Percentiles rank a stretch among this genome's conserved stretches.
phyloP scores from a whole-genome alignment of 2,329 filamentous ascomycete species.

The Beauveria scarabaeidicola region DNA sequence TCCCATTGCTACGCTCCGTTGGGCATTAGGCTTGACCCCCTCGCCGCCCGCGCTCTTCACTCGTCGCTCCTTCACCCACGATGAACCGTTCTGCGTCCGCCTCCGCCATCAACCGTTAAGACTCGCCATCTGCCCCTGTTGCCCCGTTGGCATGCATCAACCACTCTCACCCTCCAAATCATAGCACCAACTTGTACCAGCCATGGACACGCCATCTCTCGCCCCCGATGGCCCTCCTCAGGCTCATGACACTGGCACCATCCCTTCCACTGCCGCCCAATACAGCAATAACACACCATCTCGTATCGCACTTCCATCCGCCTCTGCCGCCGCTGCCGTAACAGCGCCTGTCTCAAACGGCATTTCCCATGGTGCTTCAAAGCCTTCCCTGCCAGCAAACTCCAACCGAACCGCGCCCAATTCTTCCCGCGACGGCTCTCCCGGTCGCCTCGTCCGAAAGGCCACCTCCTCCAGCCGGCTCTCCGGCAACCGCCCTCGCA shows the following conservation, averaged over 20 bases:
- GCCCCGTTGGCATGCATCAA: constrained; percentile 26
- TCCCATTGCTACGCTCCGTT: constrained; percentile 13
- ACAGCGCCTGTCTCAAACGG: background rate
- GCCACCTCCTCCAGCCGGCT: constrained; percentile 27
- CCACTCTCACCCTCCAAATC: constrained; percentile 20
- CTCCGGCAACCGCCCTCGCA: constrained; percentile 47
- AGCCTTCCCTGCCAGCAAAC: constrained; percentile 26
- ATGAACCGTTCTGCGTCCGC: constrained; percentile 25
- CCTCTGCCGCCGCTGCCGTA: background rate
- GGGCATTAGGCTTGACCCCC: constrained; percentile 1
- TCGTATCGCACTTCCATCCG: background rate
- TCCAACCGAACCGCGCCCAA: constrained; percentile 29
- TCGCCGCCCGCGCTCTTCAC: constrained; percentile 13
- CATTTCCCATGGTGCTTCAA: background rate
- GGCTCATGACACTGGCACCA: constrained; percentile 10
- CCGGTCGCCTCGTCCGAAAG: constrained; percentile 31
- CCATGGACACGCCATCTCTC: constrained; percentile 29
- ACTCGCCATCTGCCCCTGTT: constrained; percentile 19
- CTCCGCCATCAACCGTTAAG: constrained; percentile 14
- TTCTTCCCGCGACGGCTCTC: constrained; percentile 40
- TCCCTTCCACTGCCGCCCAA: constrained; percentile 16
- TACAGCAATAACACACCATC: constrained; percentile 14
- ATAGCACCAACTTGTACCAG: constrained; percentile 16
- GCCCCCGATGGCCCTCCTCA: constrained; percentile 19
- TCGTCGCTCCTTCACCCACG: constrained; percentile 26